Conservation (phyloP, 202 grass and related monocot genomes). For the Setaria viridis region DNA sequence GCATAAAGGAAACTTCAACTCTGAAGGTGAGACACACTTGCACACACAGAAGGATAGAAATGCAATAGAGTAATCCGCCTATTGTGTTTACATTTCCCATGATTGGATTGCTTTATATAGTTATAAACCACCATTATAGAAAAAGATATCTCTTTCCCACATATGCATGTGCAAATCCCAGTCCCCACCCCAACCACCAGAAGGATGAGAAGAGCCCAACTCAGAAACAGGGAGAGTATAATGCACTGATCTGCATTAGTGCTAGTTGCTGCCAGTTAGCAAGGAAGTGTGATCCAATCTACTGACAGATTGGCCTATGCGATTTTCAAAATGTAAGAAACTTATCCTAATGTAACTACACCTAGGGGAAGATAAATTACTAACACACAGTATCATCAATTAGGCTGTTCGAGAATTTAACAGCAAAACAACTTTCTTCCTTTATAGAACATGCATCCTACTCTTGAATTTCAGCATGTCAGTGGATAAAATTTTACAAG, state of each 20-base stretch:
- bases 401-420: background rate
- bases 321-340: background rate
- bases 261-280: background rate
- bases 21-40: conserved; percentile 10
- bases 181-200: background rate
- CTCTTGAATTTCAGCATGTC: conserved; percentile 30
- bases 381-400: conserved; percentile 3
- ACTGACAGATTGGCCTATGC: conserved; percentile 7
- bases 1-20: conserved; percentile 18
- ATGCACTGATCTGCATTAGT: background rate
- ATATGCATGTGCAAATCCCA: background rate
- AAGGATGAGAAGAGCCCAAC: background rate
- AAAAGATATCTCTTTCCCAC: background rate
- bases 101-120: conserved; percentile 6
- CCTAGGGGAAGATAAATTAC: background rate
- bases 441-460: conserved; percentile 30
- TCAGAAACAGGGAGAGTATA: background rate
- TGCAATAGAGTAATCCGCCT: conserved; percentile 10
- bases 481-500: conserved; percentile 18
- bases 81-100: conserved; percentile 26
- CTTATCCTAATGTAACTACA: conserved; percentile 6
- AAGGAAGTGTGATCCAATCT: background rate
- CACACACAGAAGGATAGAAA: background rate
- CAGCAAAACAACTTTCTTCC: conserved; percentile 8
- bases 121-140: background rate